Percentiles rank a stretch among this genome's conserved stretches.
Evolutionary conservation across 2,329 filamentous ascomycete genomes (phyloP).

Genomic region (Aspergillaceae sp.): DNA sequence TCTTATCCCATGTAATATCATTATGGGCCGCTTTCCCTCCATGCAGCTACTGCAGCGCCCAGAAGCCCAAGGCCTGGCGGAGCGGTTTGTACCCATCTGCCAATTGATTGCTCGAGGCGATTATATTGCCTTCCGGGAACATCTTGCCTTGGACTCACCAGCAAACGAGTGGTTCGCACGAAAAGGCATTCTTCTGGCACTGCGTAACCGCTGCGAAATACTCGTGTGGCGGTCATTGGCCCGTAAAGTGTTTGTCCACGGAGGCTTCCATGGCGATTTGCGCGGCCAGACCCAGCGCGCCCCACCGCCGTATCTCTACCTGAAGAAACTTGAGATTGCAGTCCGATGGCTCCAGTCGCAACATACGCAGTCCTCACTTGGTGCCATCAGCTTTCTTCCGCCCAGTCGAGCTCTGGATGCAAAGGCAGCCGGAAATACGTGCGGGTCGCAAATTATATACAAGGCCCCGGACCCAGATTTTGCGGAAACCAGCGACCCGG

Average conservation of each 20-base stretch:
- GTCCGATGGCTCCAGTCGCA: slow-evolving; percentile 54
- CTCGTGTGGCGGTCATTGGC: slow-evolving; percentile 77
- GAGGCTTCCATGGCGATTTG: slow-evolving; percentile 57
- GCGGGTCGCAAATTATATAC: slow-evolving; percentile 23
- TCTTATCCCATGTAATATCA: slow-evolving; percentile 71
- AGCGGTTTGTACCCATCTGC: slow-evolving; percentile 66
- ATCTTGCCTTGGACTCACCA: slow-evolving; percentile 47
- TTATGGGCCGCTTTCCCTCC: slow-evolving; percentile 76
- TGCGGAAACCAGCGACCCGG: slow-evolving; percentile 10
- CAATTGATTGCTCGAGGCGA: slow-evolving; percentile 64
- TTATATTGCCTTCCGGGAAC: slow-evolving; percentile 61
- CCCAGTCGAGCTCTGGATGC: slow-evolving; percentile 3
- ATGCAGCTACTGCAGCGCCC: slow-evolving; percentile 56
- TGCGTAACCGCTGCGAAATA: slow-evolving; percentile 69
- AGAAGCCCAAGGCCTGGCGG: slow-evolving; percentile 57
- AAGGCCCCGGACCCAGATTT: slow-evolving; percentile 28
- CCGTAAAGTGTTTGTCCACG: slow-evolving; percentile 67
- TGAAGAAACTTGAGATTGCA: slow-evolving; percentile 57
- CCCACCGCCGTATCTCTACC: slow-evolving; percentile 63
- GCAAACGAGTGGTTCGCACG: slow-evolving; percentile 66
- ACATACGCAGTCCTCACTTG: slow-evolving; percentile 10
- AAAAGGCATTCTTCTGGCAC: slow-evolving; percentile 64
- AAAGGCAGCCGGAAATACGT: slow-evolving; percentile 5
- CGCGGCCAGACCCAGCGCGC: slow-evolving; percentile 36
- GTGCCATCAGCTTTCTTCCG: slow-evolving; percentile 2